Base-by-base conservation (phyloP, 495 filamentous ascomycete genomes). In the Penicillium fimorum region DNA sequence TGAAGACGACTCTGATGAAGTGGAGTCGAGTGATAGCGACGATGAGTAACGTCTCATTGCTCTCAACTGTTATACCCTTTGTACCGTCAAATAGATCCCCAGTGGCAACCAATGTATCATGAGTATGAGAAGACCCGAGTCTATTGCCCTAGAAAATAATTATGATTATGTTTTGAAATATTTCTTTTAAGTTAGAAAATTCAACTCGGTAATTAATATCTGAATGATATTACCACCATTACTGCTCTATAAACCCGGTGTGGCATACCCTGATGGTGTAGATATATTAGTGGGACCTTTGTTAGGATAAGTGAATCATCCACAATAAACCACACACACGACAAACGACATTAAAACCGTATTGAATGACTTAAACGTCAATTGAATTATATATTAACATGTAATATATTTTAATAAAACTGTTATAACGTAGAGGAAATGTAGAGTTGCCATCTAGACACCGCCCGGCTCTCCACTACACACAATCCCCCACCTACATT, bases 381-480 rank as follows among this genome's bases (percentile, higher is more conserved):
- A 35, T 25, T 35, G 17, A 25, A 50, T 15, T 25, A 37, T 13
- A 32, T 15, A 17, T n/a, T 11, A 22, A 22, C 20, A 6, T 22
- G 9, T n/a, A 32, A 8, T 12, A 29, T 25, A 51, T 40, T 22
- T 38, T 29, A 50, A 7, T 17, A 17, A 4, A 41, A 25, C 18
- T 32, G 32, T 40, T 29, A 50, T 40, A 44, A 33, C n/a, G 37
- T 42, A 42, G 37, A 41, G 18, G 24, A 37, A 38, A 38, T 25
- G 30, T 27, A 55, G 58, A 55, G 46, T 51, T 43, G 40, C 38
- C 48, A 55, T 49, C 46, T 50, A 56, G 58, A 65, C 69, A 75
- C 69, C 74, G 72, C 72, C 71, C 67, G 63, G 63, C 69, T 66
- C 68, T 75, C 75, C 75, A 75, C 75, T 75, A 69, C 75, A 76